Conservation (phyloP, 768 basidiomycete species). For the Clavulina sp. region DNA sequence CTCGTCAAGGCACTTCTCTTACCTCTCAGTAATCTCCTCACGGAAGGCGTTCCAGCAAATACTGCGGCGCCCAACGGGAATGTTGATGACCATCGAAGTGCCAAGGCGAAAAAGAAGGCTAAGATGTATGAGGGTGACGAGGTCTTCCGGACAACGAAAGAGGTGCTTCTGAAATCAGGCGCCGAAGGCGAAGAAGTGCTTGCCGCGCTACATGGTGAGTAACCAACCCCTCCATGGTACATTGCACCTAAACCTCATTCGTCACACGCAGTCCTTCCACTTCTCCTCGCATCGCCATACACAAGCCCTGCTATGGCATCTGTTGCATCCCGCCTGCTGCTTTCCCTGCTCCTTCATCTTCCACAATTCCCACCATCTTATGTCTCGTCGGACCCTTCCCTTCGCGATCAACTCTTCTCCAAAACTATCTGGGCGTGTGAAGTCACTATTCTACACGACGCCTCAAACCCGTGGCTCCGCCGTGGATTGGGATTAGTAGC, state of each 20-base stretch:
- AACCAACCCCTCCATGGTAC: background rate
- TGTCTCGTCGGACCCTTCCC: constrained; percentile 18
- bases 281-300: background rate
- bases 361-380: background rate
- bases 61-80: background rate
- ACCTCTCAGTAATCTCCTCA: constrained; percentile 30
- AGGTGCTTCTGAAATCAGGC: constrained; percentile 30
- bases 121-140: constrained; percentile 63
- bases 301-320: background rate
- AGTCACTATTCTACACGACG: constrained; percentile 24
- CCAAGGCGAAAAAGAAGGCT: constrained; percentile 49
- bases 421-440: constrained; percentile 32
- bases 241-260: background rate
- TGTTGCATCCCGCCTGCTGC: background rate
- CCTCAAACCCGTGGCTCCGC: constrained; percentile 3
- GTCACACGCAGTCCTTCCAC: background rate
- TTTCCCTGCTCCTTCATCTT: constrained; percentile 8
- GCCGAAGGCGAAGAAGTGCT: constrained; percentile 38
- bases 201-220: constrained; percentile 39
- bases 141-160: constrained; percentile 34
- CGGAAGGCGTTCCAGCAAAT: constrained; percentile 9
- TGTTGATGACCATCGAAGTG: constrained; percentile 14
- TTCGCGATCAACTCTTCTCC: constrained; percentile 29
- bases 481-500: constrained; percentile 5
- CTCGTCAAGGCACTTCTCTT: constrained; percentile 37